Evolutionary conservation across 495 filamentous ascomycete genomes (phyloP), one percentile per base, ranked within the genome.

Genomic region (Penicillium chermesinum): DNA sequence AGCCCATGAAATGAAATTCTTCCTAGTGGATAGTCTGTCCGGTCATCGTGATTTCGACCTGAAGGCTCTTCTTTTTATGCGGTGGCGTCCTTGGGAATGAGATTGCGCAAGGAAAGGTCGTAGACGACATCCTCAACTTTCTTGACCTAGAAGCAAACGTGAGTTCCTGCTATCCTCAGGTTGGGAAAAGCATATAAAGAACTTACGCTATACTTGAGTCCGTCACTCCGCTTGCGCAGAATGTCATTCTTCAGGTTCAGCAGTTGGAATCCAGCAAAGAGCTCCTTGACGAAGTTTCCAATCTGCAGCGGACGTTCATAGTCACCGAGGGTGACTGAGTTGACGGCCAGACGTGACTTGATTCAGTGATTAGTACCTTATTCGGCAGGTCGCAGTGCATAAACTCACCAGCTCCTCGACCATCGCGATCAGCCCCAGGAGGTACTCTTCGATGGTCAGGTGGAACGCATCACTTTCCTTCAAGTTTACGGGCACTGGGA

Each of bases 81-180:
- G 18, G 51, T 41, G 7, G 48, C 20, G 12, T 59, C 56, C 47
- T 72, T 71, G 9, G 87, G 83, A 16, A 95, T 75, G 50, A 97
- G 65, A 56, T 91, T 91, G 44, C 91, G 79, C 63, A 97, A 68
- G 4, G 85, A 89, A 21, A 98, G 73, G 62, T 98, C 93, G 58
- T 98, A 98, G 14, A 95, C 90, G 16, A 98, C 89, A 67, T 98
- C 93, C 73, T 98, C 93, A 32, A 95, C 88, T 70, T 95, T 95
- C 76, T 97, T 97, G 38, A 88, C 75, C 81, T 85, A 52, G n/a
- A 38, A 2, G 22, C 15, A 39, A 21, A 38, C 52, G 32, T 58
- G 46, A 34, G 32, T 20, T 14, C 33, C 6, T 47, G 19, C 7
- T 9, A 37, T 25, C 27, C 48, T 20, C 21, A 15, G 9, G 21